Base-by-base conservation (phyloP, 192 early-diverging fungal species). In the Dispira parvispora region DNA sequence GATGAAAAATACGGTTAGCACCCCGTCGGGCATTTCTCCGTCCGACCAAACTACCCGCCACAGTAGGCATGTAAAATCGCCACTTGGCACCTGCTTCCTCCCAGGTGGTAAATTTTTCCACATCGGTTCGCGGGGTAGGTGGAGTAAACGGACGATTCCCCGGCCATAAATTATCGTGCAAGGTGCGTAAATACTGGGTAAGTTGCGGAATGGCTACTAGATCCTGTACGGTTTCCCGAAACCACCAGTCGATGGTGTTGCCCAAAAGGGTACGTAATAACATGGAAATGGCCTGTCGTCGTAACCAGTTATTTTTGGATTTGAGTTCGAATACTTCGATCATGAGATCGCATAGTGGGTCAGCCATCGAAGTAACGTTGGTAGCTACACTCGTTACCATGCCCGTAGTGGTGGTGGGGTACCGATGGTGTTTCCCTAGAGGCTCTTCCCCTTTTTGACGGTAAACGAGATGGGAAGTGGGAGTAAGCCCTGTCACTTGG, bases 321-420 rank as follows among this genome's bases (percentile, higher is more conserved):
- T 85, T 84, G 43, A 96, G 73, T n/a, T 93, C 94, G 77, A 96
- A 96, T n/a, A 89, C 64, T 69, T 96, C 91, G 50, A 91, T 81
- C 55, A 96, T 83, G 32, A 94, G 69, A 62, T 93, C 88, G 61
- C 87, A 82, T 10, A 92, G 62, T 38, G 32, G 32, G 32, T 38
- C 32, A 6, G 32, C 32, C 32, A 38, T 38, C 6, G 32, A 38
- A 38, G 32, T 38, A 38, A 1, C 32, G 32, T 6, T 38, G 32
- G 32, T 38, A 38, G 32, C 32, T 38, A 38, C 32, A 38, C 6
- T 6, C 32, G 32, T 38, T 38, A 38, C 6, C 32, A 38, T 6
- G 6, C 32, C 32, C 12, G 84, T 80, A 50, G 90, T 91, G 6
- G 84, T 78, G 28, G 85, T 82, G 3, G 66, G 64, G 0, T 76